phyloP scores from a whole-genome alignment of 768 basidiomycete species.

The Amylocystis lapponica region DNA sequence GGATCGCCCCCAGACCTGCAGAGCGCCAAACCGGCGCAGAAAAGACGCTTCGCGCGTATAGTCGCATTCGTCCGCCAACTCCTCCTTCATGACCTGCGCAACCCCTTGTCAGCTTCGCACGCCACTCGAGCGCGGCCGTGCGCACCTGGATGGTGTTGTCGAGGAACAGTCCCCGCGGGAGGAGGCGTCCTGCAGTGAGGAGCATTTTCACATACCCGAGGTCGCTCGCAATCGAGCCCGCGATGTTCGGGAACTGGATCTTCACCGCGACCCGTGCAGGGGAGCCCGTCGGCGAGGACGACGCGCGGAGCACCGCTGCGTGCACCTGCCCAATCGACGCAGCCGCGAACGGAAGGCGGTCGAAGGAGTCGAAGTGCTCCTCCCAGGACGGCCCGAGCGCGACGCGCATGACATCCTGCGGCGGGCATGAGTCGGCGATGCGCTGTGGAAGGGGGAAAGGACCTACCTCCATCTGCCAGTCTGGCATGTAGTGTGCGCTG shows the following conservation, averaged over 20 bases:
- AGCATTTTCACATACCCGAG: conserved; percentile 80
- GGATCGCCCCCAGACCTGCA: conserved; percentile 48
- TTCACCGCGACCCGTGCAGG: conserved; percentile 72
- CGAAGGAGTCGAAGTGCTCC: conserved; percentile 65
- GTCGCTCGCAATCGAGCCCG: conserved; percentile 81
- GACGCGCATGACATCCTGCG: conserved; percentile 61
- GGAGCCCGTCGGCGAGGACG: conserved; percentile 46
- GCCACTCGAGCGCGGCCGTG: background rate
- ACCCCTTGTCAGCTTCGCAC: background rate
- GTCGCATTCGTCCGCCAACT: conserved; percentile 90
- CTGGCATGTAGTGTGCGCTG: conserved; percentile 97
- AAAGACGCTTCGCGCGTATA: conserved; percentile 80
- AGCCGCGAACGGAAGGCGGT: conserved; percentile 85
- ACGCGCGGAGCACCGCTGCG: conserved; percentile 52
- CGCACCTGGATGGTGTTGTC: conserved; percentile 76
- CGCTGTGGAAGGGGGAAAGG: background rate
- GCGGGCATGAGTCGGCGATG: background rate
- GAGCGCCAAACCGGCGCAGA: conserved; percentile 51
- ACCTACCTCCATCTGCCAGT: conserved; percentile 93
- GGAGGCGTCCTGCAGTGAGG: conserved; percentile 69
- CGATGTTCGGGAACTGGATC: conserved; percentile 93
- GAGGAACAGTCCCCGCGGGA: conserved; percentile 87
- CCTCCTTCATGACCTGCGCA: conserved; percentile 77
- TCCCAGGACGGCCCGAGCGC: conserved; percentile 77
- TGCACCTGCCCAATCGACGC: conserved; percentile 99